These are phyloP conservation scores for Flagelloscypha sp. DNA, from an alignment of 768 basidiomycete species.

Conservation along the genomic window DNA sequence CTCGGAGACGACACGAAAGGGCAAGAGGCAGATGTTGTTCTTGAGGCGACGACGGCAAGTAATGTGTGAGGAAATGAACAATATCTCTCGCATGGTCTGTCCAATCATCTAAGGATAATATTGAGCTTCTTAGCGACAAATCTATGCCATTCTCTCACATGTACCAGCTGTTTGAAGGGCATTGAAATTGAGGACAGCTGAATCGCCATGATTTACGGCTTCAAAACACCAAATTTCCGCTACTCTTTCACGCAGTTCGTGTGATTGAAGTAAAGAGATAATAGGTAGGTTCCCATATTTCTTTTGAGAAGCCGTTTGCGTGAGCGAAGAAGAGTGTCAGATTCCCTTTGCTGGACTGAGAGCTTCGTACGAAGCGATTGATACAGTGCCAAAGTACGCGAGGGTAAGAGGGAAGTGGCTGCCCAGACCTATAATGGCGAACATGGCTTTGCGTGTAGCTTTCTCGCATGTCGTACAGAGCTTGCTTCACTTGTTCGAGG, in stretches of 20 bases:
- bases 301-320: slow-evolving; percentile 56
- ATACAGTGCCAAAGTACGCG: slow-evolving; percentile 39
- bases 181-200: slow-evolving; percentile 40
- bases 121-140: neutral
- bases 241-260: too few species aligned
- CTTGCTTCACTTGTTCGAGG: too few species aligned
- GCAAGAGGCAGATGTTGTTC: slow-evolving; percentile 22
- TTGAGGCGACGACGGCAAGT: slow-evolving; percentile 30
- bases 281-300: too few species aligned
- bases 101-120: slow-evolving; percentile 39
- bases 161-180: slow-evolving; percentile 34
- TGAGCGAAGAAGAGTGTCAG: slow-evolving; percentile 47
- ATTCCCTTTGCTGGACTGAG: neutral
- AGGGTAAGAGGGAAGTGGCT: too few species aligned
- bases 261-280: too few species aligned
- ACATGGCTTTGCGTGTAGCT: too few species aligned
- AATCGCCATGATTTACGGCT: slow-evolving; percentile 51
- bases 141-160: too few species aligned
- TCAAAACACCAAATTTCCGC: slow-evolving; percentile 57
- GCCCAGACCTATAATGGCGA: too few species aligned
- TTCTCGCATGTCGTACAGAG: too few species aligned
- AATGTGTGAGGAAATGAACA: slow-evolving; percentile 39
- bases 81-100: slow-evolving; percentile 49
- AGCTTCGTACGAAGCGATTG: slow-evolving; percentile 34
- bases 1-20: slow-evolving; percentile 24